Evolutionary conservation across 306 rosid genomes (phyloP).

Genomic region (Luffa aegyptiaca): DNA sequence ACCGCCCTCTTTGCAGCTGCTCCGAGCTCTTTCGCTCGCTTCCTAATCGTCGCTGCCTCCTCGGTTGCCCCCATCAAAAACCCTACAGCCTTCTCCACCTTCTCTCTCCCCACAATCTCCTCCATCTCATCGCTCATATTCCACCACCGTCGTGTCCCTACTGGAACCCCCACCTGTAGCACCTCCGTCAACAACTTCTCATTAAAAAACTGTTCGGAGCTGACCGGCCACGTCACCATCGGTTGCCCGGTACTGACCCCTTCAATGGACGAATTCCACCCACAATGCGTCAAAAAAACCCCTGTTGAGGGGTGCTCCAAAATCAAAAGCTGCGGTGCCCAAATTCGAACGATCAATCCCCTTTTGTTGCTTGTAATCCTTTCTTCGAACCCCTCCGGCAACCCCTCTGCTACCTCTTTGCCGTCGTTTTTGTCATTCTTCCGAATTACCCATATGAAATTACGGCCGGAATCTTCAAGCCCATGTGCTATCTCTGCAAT

Average conservation of each 20-base stretch:
- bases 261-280: not conserved
- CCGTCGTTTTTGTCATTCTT: not conserved
- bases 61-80: constrained; percentile 25
- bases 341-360: not conserved
- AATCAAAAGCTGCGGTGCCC: constrained; percentile 8
- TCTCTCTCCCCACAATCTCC: constrained; percentile 6
- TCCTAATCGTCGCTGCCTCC: constrained; percentile 15
- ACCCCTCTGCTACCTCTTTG: not conserved
- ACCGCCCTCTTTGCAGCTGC: constrained; percentile 19
- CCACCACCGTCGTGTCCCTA: constrained; percentile 15
- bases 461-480: constrained; percentile 27
- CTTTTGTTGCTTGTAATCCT: not conserved
- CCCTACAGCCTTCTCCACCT: constrained; percentile 18
- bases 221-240: constrained; percentile 13
- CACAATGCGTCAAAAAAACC: constrained; percentile 9
- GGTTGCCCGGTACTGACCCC: not conserved
- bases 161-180: constrained; percentile 8
- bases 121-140: not conserved
- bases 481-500: constrained; percentile 35
- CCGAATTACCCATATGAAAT: constrained; percentile 36
- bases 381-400: constrained; percentile 4
- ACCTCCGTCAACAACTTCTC: constrained; percentile 10
- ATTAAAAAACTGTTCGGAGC: constrained; percentile 2
- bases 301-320: constrained; percentile 6
- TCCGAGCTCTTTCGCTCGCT: constrained; percentile 1